Evolutionary conservation across 2,329 filamentous ascomycete species (phyloP), one percentile per base, ranked within the genome.

Genomic region (Niveomyces coronatus): DNA sequence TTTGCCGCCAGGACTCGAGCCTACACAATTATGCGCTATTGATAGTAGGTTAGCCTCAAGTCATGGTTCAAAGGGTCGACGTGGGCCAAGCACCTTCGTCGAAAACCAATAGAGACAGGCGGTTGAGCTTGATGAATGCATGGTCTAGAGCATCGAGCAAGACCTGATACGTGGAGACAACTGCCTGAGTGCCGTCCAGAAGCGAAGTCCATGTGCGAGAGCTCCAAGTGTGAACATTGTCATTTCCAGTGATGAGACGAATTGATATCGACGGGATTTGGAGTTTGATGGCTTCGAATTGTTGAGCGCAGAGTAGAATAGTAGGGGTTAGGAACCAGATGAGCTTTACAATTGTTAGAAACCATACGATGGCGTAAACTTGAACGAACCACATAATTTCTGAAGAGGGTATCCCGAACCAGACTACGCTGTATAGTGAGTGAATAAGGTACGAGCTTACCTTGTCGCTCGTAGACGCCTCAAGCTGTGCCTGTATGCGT

Each of bases 261-360:
- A 76, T 67, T 16, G 74, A 67, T 23, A 76, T 68, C 0, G 65
- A 65, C 1, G 74, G 69, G 3, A 85, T 70, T 41, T 85, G 76
- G 1, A 65, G 54, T 9, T 62, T 58, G 34, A 89, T 68, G 15
- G 76, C 74, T 3, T 64, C 57, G 47, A 67, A 64, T 50, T 88
- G 84, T 47, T 89, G 84, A 5, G 62, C 50, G 40, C 78, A 82
- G 1, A 89, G 64, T 1, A 72, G 62, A 4, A 85, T 70, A 0
- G 79, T 87, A 0, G 82, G 82, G 0, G 78, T 73, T 28, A 85
- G 61, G 48, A 88, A 85, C 84, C 84, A 89, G 9, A 84, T 64
- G 4, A 76, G n/a, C n/a, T 54, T 76, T 76, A 37, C 10, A 5
- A 8, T 7, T 14, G 4, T 32, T 20, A 37, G 53, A 46, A 53